Evolutionary conservation across 2,329 filamentous ascomycete genomes (phyloP), one percentile per base, ranked within the genome.

Genomic region (Sporothrix humicola): DNA sequence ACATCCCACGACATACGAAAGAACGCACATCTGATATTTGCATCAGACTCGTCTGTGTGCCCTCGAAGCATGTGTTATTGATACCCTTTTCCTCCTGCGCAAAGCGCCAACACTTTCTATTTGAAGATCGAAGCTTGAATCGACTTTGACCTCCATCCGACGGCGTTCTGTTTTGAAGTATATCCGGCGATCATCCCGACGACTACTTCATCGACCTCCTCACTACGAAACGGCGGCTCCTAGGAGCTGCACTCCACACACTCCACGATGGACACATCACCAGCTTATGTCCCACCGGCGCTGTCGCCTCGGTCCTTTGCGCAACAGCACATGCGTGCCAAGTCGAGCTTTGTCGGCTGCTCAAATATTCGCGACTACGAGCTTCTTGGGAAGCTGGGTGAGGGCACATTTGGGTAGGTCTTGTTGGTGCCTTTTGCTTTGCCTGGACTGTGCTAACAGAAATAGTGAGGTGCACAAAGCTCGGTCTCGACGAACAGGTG

Each of bases 371-470:
- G 85, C 77, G 92, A 94, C 77, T 97, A 96, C 81, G 92, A 95
- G 77, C 85, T 96, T 52, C 84, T 92, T 77, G 90, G 90, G 71
- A 97, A 97, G 83, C 88, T 99, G 73, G 95, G 95, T 77, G 95
- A 98, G 82, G 95, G 95, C 75, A 98, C 95, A 26, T 98, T 98
- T 83, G 95, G 95, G 91, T 93, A 83, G 78, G 89, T 80, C 17
- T 66, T 76, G 23, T 58, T 2, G 23, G 15, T 0, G 1, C 3
- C 12, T 6, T 37, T 37, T 7, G 7, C 31, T 42, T 15, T 56
- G 12, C 5, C 13, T 3, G 2, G 56, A 74, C 78, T 73, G 77
- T 73, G 76, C 37, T 72, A 72, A 44, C 20, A 42, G 23, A 23
- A 12, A 65, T 76, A 92, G 91, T 77, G 94, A 98, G 84, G 96